Evolutionary conservation across 805 yeast species (phyloP), one percentile per base, ranked within the genome.

Genomic region (Pichia rugopelliculosa): DNA sequence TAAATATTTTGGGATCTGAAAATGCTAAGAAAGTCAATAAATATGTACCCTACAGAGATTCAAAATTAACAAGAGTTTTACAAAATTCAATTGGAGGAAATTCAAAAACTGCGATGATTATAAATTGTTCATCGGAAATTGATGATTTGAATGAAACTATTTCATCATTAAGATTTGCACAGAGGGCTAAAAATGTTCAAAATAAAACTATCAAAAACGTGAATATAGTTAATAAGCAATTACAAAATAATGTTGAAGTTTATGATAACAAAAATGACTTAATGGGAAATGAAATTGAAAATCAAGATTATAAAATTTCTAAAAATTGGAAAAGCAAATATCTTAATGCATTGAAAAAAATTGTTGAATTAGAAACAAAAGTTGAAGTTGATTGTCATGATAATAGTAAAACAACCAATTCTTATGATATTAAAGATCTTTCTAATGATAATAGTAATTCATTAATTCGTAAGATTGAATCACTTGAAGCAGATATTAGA

Each of bases 1-100:
- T 89, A 38, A 79, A 85, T 56, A 77, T 88, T 0, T 73, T 90
- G 41, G 82, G 95, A 0, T 90, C 84, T 54, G 77, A 80, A 1
- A 76, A 74, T 26, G 15, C 13, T 13, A 24, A 84, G 54, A 70
- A 90, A 48, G 22, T n/a, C 36, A 24, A 17, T 21, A 42, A 20
- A 4, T 26, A 45, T 34, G 36, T 45, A 18, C 44, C 48, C 1
- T 45, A 45, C 23, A 39, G 48, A 26, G 91, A 85, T 56, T 84
- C 95, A 2, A 84, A 84, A 55, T 71, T 87, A 44, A 85, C 96
- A 0, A 71, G 91, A 51, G 79, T 88, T 13, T 64, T 87, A 30
- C 90, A 84, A 59, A 89, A 84, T 54, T 80, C 91, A 0, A 66
- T 87, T 21, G 93, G 95, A 6, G 95, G 95, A 1, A 87, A 87